phyloP scores from a whole-genome alignment of 2,329 filamentous ascomycete genomes.

The Neocucurbitaria cava region DNA sequence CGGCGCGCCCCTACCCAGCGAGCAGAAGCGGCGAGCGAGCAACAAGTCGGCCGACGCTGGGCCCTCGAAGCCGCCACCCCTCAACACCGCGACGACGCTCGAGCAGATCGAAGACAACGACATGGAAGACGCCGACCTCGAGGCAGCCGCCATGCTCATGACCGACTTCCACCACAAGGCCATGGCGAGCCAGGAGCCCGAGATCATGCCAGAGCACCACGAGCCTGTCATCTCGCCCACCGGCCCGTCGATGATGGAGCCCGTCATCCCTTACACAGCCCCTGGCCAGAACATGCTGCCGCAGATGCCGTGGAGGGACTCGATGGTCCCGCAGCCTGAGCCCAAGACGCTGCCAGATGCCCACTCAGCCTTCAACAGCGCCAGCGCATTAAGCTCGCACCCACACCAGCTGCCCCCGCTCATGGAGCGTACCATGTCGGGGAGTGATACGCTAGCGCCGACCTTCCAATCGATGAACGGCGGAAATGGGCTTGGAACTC shows the following conservation, averaged over 20 bases:
- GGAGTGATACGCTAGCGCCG: constrained; percentile 67
- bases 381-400: constrained; percentile 64
- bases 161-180: constrained; percentile 98
- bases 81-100: constrained; percentile 84
- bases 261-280: constrained; percentile 72
- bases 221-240: constrained; percentile 77
- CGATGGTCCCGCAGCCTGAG: constrained; percentile 78
- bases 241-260: constrained; percentile 75
- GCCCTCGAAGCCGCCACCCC: constrained; percentile 76
- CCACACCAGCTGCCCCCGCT: constrained; percentile 71
- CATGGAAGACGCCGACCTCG: constrained; percentile 94
- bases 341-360: constrained; percentile 76
- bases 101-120: constrained; percentile 95
- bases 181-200: constrained; percentile 72
- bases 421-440: constrained; percentile 67
- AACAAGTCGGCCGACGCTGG: constrained; percentile 63
- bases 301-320: constrained; percentile 92
- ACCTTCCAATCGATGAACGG: constrained; percentile 74
- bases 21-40: constrained; percentile 83
- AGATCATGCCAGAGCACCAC: constrained; percentile 59
- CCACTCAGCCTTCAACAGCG: constrained; percentile 64
- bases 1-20: constrained; percentile 89
- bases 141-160: constrained; percentile 98
- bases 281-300: constrained; percentile 80
- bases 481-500: constrained; percentile 72